These are phyloP conservation scores for Dactylellina drechsleri DNA, from an alignment of 2,329 filamentous ascomycete species.

Conservation along the genomic window DNA sequence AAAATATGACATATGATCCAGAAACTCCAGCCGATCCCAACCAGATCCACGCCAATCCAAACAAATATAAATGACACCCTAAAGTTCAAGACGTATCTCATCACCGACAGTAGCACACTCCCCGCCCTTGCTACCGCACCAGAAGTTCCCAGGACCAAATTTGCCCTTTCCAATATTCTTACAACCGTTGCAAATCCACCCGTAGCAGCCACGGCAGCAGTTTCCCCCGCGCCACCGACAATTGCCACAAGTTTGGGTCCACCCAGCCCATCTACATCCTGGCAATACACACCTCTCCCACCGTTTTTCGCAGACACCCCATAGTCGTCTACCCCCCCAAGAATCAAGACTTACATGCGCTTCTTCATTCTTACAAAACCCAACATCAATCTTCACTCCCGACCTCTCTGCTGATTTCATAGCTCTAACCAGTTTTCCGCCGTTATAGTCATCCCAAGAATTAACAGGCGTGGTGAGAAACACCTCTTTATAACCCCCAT, in stretches of 20 bases:
- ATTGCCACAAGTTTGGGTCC: conserved; percentile 32
- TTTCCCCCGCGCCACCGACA: conserved; percentile 34
- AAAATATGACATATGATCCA: too few relatives aligned
- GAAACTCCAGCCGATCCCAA: too few relatives aligned
- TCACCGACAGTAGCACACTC: conserved; percentile 10
- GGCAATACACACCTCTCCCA: conserved; percentile 37
- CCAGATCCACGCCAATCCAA: too few relatives aligned
- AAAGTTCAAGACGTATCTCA: not conserved
- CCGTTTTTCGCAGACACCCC: conserved; percentile 36
- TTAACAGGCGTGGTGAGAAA: conserved; percentile 1
- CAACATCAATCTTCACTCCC: conserved; percentile 41
- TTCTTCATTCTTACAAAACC: conserved; percentile 35
- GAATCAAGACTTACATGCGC: conserved; percentile 22
- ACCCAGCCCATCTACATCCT: conserved; percentile 39
- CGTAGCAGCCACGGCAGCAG: conserved; percentile 45
- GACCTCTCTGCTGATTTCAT: conserved; percentile 27
- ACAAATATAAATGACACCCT: too few relatives aligned
- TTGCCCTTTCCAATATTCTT: conserved; percentile 10
- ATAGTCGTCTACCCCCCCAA: not conserved
- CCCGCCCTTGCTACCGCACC: conserved; percentile 23
- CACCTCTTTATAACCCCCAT: conserved; percentile 27
- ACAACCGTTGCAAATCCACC: conserved; percentile 47
- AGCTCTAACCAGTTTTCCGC: not conserved
- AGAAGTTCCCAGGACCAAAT: conserved; percentile 17
- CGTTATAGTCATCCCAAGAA: not conserved